Evolutionary conservation across 768 basidiomycete genomes (phyloP).

Genomic region (Tricholoma sp.): DNA sequence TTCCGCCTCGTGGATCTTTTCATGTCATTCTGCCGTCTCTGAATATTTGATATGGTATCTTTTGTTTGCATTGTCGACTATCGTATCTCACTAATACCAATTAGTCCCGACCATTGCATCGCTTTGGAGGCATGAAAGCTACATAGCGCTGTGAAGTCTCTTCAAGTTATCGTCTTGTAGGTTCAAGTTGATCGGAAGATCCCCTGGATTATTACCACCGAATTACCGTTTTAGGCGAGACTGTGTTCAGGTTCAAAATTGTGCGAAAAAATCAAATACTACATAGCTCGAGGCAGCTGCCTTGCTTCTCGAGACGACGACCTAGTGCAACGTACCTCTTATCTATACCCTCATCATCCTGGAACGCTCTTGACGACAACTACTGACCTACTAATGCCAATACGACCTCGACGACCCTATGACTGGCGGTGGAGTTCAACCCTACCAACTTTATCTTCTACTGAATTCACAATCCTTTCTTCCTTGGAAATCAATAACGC

Average conservation of each 20-base stretch:
- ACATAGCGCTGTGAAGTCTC: too few relatives aligned
- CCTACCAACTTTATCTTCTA: neutral
- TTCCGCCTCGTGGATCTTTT: too few relatives aligned
- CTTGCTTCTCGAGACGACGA: slow-evolving; percentile 5
- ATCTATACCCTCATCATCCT: slow-evolving; percentile 16
- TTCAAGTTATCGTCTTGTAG: too few relatives aligned
- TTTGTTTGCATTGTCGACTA: too few relatives aligned
- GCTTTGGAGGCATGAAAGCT: too few relatives aligned
- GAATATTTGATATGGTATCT: too few relatives aligned
- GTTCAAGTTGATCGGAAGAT: neutral
- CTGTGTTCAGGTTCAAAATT: slow-evolving; percentile 6
- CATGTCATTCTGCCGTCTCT: too few relatives aligned
- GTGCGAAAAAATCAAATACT: neutral
- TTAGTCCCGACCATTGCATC: too few relatives aligned
- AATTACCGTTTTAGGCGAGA: slow-evolving; percentile 5
- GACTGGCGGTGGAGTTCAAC: slow-evolving; percentile 7
- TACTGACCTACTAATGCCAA: neutral
- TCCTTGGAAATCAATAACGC: neutral
- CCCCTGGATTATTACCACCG: neutral
- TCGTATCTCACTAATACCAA: too few relatives aligned
- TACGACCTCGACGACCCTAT: slow-evolving; percentile 15
- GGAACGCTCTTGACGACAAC: slow-evolving; percentile 10
- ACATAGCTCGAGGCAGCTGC: slow-evolving; percentile 1
- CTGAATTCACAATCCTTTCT: neutral
- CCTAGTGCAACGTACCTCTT: neutral